These are phyloP conservation scores for Ganoderma meredithae DNA, from an alignment of 1,284 basidiomycete species.

Conservation along the genomic window DNA sequence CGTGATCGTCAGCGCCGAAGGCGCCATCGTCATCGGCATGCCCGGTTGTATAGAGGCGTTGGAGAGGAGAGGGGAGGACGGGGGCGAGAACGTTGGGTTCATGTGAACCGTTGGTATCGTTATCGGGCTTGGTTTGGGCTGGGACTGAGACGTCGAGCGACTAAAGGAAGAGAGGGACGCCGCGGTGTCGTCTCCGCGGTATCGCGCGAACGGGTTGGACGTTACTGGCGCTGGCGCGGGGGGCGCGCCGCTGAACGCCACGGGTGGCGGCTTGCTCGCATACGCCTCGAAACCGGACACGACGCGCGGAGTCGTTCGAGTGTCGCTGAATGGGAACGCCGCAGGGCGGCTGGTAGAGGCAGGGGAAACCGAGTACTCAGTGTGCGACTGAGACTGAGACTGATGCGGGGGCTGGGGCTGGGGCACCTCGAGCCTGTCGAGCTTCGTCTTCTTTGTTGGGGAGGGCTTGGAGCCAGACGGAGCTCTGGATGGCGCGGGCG, in stretches of 20 bases:
- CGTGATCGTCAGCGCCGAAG: slow-evolving; percentile 22
- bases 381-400: slow-evolving; percentile 9
- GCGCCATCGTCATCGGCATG: slow-evolving; percentile 21
- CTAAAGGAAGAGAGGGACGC: slow-evolving; percentile 7
- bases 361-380: slow-evolving; percentile 20
- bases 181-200: slow-evolving; percentile 9
- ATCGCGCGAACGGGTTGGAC: slow-evolving; percentile 20
- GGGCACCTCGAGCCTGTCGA: slow-evolving; percentile 6
- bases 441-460: slow-evolving; percentile 34
- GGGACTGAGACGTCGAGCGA: slow-evolving; percentile 15
- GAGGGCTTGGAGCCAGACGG: slow-evolving; percentile 20
- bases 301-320: slow-evolving; percentile 8
- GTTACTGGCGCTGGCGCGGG: background rate
- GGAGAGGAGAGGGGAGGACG: slow-evolving; percentile 15
- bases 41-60: background rate
- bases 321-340: slow-evolving; percentile 20
- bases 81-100: slow-evolving; percentile 11
- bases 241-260: background rate
- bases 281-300: slow-evolving; percentile 18
- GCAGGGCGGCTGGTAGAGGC: slow-evolving; percentile 7
- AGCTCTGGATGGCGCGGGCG: slow-evolving; percentile 9
- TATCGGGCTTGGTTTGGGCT: slow-evolving; percentile 9
- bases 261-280: slow-evolving; percentile 6
- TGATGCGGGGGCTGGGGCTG: background rate
- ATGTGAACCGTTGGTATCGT: slow-evolving; percentile 3